Base-by-base conservation (phyloP, 495 filamentous ascomycete genomes). In the Talaromyces adpressus region DNA sequence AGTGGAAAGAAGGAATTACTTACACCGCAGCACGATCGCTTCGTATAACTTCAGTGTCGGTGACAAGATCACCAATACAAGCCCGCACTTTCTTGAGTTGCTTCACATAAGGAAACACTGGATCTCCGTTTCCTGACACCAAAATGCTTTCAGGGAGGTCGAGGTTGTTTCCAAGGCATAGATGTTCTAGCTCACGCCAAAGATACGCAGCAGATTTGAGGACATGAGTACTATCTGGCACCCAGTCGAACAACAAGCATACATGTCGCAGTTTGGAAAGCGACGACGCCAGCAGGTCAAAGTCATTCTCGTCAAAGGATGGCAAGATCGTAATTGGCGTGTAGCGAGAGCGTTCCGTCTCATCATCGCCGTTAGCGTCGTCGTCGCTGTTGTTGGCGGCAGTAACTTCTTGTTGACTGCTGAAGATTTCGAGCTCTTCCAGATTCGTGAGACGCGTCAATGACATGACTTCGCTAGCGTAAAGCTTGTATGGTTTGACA, bases 191-290 rank as follows among this genome's bases (percentile, higher is more conserved):
- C 16, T n/a, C 8, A 4, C 29, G 58, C 58, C 32, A 60, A 23
- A 45, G 22, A 7, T 22, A 41, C 7, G 58, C 58, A 2, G 36
- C 58, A 6, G 58, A 41, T 45, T 41, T 41, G 9, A 60, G 34
- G 14, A 60, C 36, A 47, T 27, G 36, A n/a, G 6, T 14, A 12
- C 58, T 60, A 20, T 20, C 12, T 16, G 20, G 34, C 12, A 14
- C 11, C 58, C 58, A 60, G 34, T 60, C 34, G 11, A 60, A 60
- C 7, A 60, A 23, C n/a, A 60, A 39, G 36, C 30, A 60, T 14
- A 45, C 20, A 25, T 60, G 32, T 0, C 22, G 32, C 22, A 60
- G 12, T 3, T 45, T 60, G 9, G 58, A 16, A 23, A 60, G 36
- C 36, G 58, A 39, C 6, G 58, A 47, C 2, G 34, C 34, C 12